Evolutionary conservation across 306 rosid genomes (phyloP).

Genomic region (Lathyrus oleraceus): DNA sequence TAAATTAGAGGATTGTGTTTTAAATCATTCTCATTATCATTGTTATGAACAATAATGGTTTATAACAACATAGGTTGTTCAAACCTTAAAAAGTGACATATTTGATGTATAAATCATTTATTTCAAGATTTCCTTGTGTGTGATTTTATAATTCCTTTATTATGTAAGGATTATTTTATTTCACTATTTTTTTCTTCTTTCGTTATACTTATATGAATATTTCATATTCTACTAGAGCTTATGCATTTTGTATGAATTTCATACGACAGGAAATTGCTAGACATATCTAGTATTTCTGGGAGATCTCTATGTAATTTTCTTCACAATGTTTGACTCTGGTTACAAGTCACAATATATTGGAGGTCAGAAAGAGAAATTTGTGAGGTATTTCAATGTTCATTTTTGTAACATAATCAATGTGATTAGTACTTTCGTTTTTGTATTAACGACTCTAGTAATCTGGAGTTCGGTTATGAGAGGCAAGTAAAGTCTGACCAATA

Average conservation of each 20-base stretch:
- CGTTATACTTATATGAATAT: not conserved
- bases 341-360: slow-evolving; percentile 53
- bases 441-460: not conserved
- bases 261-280: slow-evolving; percentile 32
- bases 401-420: not conserved
- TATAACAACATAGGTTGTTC: not conserved
- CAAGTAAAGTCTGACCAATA: not conserved
- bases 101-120: not conserved
- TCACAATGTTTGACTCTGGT: slow-evolving; percentile 52
- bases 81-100: not conserved
- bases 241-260: slow-evolving; percentile 26
- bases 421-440: not conserved
- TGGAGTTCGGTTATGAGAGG: not conserved
- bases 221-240: not conserved
- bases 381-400: slow-evolving; percentile 43
- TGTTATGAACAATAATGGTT: not conserved
- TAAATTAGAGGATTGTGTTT: not conserved
- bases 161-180: not conserved
- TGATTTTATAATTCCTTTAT: not conserved
- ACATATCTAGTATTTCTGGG: slow-evolving; percentile 26
- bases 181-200: not conserved
- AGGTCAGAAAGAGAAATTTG: slow-evolving; percentile 57
- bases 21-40: slow-evolving; percentile 12
- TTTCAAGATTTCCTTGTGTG: not conserved
- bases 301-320: slow-evolving; percentile 28